Percentiles rank a stretch among this genome's conserved stretches.
phyloP scores from a whole-genome alignment of 2,329 filamentous ascomycete species.

The Parafenestella ontariensis region DNA sequence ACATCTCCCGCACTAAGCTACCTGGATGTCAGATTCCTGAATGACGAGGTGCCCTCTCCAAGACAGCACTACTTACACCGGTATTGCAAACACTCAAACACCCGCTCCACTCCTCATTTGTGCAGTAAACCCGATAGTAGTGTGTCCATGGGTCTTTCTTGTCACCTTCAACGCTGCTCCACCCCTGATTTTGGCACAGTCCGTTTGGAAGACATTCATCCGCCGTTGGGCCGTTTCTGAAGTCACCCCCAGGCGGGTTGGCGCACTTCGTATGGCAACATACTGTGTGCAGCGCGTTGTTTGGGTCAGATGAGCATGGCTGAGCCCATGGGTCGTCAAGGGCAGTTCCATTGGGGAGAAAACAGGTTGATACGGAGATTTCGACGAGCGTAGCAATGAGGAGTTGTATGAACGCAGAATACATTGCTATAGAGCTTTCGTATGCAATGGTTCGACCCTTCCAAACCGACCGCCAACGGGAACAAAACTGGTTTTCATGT shows the following conservation, averaged over 20 bases:
- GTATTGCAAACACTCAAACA: conserved; percentile 18
- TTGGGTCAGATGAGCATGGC: conserved; percentile 6
- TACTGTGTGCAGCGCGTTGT: conserved; percentile 5
- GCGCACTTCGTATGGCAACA: conserved; percentile 15
- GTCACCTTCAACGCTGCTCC: neutral
- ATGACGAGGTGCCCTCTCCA: too few species aligned
- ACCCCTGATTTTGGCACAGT: conserved; percentile 16
- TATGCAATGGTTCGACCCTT: too few species aligned
- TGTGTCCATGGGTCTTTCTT: conserved; percentile 2
- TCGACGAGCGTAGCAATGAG: neutral
- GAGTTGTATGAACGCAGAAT: neutral
- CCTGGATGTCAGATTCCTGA: too few species aligned
- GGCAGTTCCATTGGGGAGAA: conserved; percentile 8
- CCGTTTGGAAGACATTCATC: conserved; percentile 24
- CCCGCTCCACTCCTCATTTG: conserved; percentile 8
- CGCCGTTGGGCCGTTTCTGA: conserved; percentile 5
- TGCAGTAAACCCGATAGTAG: conserved; percentile 15
- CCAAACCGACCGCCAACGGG: too few species aligned
- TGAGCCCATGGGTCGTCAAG: neutral
- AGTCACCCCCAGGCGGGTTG: conserved; percentile 9
- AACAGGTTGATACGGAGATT: conserved; percentile 3
- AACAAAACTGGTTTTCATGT: too few species aligned
- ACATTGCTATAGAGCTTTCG: neutral
- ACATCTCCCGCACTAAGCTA: neutral
- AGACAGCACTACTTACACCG: neutral